A percentile compares a stretch with the other conserved stretches of the same genome.
phyloP scores from a whole-genome alignment of 2,329 filamentous ascomycete genomes.

The Aspergillus niger region DNA sequence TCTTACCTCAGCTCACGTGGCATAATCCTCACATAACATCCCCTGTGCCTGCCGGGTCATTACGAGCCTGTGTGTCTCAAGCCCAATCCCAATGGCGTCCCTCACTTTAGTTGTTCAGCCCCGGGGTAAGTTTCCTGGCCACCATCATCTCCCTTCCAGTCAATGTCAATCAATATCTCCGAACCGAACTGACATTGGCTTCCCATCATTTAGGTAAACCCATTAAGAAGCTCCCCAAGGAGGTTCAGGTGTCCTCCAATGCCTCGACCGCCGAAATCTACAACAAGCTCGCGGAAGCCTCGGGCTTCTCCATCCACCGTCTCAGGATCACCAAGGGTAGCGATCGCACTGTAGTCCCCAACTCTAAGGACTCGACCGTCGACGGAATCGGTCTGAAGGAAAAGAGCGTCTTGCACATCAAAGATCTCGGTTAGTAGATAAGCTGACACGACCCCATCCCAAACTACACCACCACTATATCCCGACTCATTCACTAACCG shows the following conservation, averaged over 20 bases:
- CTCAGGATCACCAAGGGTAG: slow-evolving; percentile 66
- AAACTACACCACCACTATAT: background rate
- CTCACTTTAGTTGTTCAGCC: slow-evolving; percentile 45
- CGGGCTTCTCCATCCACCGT: slow-evolving; percentile 60
- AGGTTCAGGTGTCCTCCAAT: slow-evolving; percentile 54
- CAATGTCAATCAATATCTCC: background rate
- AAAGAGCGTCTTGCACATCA: slow-evolving; percentile 72
- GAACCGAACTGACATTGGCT: slow-evolving; percentile 12
- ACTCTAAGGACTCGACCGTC: slow-evolving; percentile 54
- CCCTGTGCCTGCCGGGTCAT: background rate
- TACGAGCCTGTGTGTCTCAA: background rate
- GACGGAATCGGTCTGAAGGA: slow-evolving; percentile 59
- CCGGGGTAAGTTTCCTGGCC: slow-evolving; percentile 38
- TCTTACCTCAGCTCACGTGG: background rate
- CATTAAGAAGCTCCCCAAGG: slow-evolving; percentile 61
- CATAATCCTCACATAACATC: background rate
- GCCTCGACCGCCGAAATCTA: slow-evolving; percentile 60
- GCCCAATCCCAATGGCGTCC: slow-evolving; percentile 30
- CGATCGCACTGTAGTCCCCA: slow-evolving; percentile 61
- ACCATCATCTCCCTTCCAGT: background rate
- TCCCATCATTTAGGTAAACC: slow-evolving; percentile 55
- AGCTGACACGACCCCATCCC: background rate
- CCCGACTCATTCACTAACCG: background rate
- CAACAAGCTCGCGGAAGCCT: slow-evolving; percentile 55
- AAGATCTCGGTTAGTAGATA: slow-evolving; percentile 75